Percentiles rank a stretch among this genome's conserved stretches.
These are phyloP conservation scores for Scalesia atractyloides DNA, from an alignment of 129 eudicot species.

Conservation along the genomic window DNA sequence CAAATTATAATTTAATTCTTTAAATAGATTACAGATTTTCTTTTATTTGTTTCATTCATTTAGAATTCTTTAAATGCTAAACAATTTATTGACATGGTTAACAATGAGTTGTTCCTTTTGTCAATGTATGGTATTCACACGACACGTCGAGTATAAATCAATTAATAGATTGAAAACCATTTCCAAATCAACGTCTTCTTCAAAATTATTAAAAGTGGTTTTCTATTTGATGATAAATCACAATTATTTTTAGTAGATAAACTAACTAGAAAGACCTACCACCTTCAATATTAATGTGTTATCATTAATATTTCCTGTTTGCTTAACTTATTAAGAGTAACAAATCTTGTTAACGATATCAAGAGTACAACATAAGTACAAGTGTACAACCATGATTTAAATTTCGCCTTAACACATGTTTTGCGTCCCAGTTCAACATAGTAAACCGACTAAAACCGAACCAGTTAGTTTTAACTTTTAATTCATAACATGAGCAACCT, in stretches of 20 bases:
- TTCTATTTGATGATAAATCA: not conserved
- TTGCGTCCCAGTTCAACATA: too few relatives aligned
- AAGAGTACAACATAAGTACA: too few relatives aligned
- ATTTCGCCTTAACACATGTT: too few relatives aligned
- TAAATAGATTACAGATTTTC: too few relatives aligned
- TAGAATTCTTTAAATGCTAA: not conserved
- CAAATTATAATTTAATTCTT: not conserved
- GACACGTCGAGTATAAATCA: slow-evolving; percentile 21
- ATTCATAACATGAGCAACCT: too few relatives aligned
- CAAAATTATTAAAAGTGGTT: not conserved
- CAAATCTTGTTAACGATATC: too few relatives aligned
- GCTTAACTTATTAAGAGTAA: too few relatives aligned
- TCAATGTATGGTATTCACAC: slow-evolving; percentile 1
- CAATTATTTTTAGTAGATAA: slow-evolving; percentile 1
- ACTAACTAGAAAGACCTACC: slow-evolving; percentile 14
- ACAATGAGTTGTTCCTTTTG: slow-evolving; percentile 17
- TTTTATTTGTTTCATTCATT: too few relatives aligned
- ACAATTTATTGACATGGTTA: not conserved
- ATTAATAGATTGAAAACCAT: slow-evolving; percentile 5
- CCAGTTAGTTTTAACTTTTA: too few relatives aligned
- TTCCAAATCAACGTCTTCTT: slow-evolving; percentile 10
- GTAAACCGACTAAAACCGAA: too few relatives aligned
- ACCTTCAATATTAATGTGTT: not conserved
- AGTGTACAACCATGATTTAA: too few relatives aligned
- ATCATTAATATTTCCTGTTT: not conserved